These are phyloP conservation scores for Aspergillus mulundensis DNA, from an alignment of 495 filamentous ascomycete species.

Conservation along the genomic window DNA sequence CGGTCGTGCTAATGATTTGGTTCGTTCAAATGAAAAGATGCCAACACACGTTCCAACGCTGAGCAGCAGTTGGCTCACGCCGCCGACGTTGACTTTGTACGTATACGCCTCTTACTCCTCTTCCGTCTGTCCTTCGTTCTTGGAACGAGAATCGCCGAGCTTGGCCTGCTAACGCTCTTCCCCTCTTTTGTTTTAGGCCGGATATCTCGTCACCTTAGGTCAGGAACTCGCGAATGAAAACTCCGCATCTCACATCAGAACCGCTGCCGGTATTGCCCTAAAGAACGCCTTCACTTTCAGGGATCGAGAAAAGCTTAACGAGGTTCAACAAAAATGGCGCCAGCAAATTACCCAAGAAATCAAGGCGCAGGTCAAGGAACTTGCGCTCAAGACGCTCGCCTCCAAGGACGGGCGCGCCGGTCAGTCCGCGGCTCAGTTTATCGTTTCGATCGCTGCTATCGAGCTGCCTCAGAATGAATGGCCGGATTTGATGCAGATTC, in stretches of 20 bases:
- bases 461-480: slow-evolving; percentile 91
- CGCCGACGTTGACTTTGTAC: slow-evolving; percentile 89
- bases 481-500: slow-evolving; percentile 84
- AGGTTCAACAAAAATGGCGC: slow-evolving; percentile 88
- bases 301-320: slow-evolving; percentile 78
- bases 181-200: slow-evolving; percentile 53
- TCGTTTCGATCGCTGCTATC: slow-evolving; percentile 90
- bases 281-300: slow-evolving; percentile 96
- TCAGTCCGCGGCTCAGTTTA: slow-evolving; percentile 86
- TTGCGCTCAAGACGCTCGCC: slow-evolving; percentile 77
- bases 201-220: slow-evolving; percentile 85
- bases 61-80: slow-evolving; percentile 93
- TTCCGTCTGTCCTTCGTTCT: neutral
- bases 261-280: slow-evolving; percentile 88
- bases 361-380: slow-evolving; percentile 81
- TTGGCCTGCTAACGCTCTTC: slow-evolving; percentile 17
- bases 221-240: slow-evolving; percentile 90
- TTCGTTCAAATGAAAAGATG: slow-evolving; percentile 56
- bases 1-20: slow-evolving; percentile 23
- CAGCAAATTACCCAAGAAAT: slow-evolving; percentile 69
- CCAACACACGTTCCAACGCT: slow-evolving; percentile 78
- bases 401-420: slow-evolving; percentile 76
- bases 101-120: slow-evolving; percentile 32
- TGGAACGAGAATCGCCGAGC: neutral
- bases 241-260: slow-evolving; percentile 75